phyloP scores from a whole-genome alignment of 2,329 filamentous ascomycete genomes.

The Botrytis byssoidea region DNA sequence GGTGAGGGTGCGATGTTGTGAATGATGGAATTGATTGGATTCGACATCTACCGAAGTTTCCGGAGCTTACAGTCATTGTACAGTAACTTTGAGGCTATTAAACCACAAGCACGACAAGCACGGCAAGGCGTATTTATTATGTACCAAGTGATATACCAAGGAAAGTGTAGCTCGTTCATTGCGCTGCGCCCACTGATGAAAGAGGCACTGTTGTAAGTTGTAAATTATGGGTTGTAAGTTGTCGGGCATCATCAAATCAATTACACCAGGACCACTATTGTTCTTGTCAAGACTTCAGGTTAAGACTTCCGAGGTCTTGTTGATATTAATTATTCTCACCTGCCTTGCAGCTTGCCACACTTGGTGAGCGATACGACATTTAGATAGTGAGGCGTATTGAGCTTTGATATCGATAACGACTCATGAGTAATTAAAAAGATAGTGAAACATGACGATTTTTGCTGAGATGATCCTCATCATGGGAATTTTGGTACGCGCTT shows the following conservation, averaged over 20 bases:
- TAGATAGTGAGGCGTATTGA: background rate
- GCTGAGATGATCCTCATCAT: background rate
- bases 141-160: background rate
- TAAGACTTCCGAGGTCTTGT: background rate
- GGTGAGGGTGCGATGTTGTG: background rate
- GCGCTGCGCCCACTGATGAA: background rate
- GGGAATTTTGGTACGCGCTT: slow-evolving; percentile 4
- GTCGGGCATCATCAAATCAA: background rate
- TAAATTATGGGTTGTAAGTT: background rate
- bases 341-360: background rate
- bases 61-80: slow-evolving; percentile 1
- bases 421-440: background rate
- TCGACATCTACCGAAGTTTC: background rate
- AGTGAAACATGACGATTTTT: background rate
- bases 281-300: background rate
- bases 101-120: background rate
- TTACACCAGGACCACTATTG: background rate
- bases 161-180: background rate
- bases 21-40: background rate
- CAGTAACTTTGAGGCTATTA: background rate
- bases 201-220: background rate
- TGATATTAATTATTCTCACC: no score
- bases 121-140: background rate
- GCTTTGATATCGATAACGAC: slow-evolving; percentile 5
- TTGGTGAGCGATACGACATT: background rate